Base-by-base conservation (phyloP, 768 basidiomycete genomes). In the Auricularia cornea region DNA sequence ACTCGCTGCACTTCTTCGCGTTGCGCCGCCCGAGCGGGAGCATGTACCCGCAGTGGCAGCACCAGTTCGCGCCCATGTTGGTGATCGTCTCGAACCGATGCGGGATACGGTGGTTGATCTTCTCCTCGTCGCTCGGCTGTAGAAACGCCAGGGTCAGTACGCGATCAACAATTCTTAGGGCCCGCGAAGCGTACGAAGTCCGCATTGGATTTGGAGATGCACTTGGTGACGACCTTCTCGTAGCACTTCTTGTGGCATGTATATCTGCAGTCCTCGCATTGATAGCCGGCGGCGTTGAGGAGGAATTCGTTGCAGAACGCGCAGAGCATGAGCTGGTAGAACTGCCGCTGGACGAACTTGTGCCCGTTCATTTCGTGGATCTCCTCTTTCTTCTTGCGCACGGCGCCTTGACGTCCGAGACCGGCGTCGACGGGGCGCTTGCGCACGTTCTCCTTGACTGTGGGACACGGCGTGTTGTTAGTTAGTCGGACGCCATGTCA, bases 321-420 rank as follows among this genome's bases (percentile, higher is more conserved):
- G 73, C 97, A 99, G 60, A 98, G 83, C 82, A 99, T 97, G 72
- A 98, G 86, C 73, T 98, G 95, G 74, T 97, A 98, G 80, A 99
- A 99, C 76, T 98, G 97, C 56, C 88, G 85, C 70, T 94, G 92
- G 56, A 99, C 84, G 72, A 99, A 99, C 75, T 97, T 93, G 79
- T 99, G 97, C 12, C 97, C 97, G 72, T 98, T 98, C 93, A 98
- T 98, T 76, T 98, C 95, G 78, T 95, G 94, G 3, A 98, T 89
- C 79, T 98, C 96, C 68, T 87, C 96, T 76, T 98, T 98, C 70
- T 95, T 91, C 77, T 97, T 98, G 72, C 95, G 89, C 68, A 99
- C 87, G 64, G 97, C 97, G 62, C 96, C 97, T 77, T 98, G 96
- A 73, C 97, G 94, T 59, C 96, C 97, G 44, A 99, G 85, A 63